A percentile compares a stretch with the other conserved stretches of the same genome.
Evolutionary conservation across 306 rosid genomes (phyloP).

Genomic region (Luffa aegyptiaca): DNA sequence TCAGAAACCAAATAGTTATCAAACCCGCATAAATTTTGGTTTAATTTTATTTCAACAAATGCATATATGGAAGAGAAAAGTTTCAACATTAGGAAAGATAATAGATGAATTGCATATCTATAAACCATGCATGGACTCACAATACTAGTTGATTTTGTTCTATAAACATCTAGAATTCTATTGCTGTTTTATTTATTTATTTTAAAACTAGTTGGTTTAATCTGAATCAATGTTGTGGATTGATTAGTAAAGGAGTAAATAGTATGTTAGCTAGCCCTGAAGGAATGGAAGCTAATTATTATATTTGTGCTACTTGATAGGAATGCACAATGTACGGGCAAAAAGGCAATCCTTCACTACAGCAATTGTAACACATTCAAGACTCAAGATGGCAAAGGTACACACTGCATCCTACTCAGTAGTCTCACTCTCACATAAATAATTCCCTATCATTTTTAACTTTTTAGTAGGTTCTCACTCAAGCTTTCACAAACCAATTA

Average conservation of each 20-base stretch:
- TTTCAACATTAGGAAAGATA: no score
- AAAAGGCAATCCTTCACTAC: neutral
- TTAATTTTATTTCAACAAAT: no score
- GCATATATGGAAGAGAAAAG: no score
- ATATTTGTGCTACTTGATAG: neutral
- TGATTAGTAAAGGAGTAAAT: neutral
- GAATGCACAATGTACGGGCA: neutral
- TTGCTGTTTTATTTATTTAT: no score
- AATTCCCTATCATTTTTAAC: no score
- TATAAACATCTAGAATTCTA: neutral
- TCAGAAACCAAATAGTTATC: no score
- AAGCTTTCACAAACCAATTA: neutral
- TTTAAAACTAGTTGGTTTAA: no score
- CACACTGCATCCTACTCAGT: neutral
- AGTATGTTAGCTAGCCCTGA: neutral
- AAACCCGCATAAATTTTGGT: no score
- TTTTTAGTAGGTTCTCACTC: neutral
- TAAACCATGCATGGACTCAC: neutral
- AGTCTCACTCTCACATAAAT: neutral
- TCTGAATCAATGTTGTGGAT: no score
- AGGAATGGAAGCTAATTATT: neutral
- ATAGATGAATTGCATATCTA: no score
- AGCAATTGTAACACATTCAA: neutral
- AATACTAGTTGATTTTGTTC: neutral
- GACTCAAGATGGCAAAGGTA: neutral